phyloP scores from a whole-genome alignment of 768 basidiomycete species.

The Tylopilus cervinicoccineus region DNA sequence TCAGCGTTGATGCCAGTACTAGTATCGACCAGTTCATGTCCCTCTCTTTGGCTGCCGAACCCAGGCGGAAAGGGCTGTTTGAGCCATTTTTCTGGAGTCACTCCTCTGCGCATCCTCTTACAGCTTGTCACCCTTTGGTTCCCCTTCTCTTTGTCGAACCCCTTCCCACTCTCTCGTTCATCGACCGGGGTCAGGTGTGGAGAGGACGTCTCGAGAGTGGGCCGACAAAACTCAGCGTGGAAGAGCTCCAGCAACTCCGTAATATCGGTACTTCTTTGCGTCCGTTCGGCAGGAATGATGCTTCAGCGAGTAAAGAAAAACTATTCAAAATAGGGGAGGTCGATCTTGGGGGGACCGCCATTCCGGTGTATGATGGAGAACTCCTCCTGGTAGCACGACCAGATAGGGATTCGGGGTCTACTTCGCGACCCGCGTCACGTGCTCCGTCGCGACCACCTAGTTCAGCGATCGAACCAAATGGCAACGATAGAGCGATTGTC shows the following conservation, averaged over 20 bases:
- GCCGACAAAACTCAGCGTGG: conserved; percentile 40
- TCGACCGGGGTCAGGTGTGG: conserved; percentile 62
- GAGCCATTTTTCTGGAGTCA: conserved; percentile 75
- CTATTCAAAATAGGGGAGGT: conserved; percentile 37
- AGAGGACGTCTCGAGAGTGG: conserved; percentile 70
- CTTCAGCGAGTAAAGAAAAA: conserved; percentile 21
- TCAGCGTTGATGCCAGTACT: conserved; percentile 1
- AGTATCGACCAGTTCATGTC: conserved; percentile 79
- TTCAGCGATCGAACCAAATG: conserved; percentile 44
- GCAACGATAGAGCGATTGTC: conserved; percentile 39
- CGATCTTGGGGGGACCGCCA: conserved; percentile 61
- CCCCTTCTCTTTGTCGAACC: conserved; percentile 77
- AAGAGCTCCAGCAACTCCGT: conserved; percentile 59
- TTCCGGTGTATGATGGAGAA: conserved; percentile 74
- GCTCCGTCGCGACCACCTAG: conserved; percentile 70
- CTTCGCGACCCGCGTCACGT: conserved; percentile 56
- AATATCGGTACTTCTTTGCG: conserved; percentile 45
- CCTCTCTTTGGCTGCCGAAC: conserved; percentile 70
- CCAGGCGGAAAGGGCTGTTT: conserved; percentile 67
- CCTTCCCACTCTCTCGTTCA: conserved; percentile 59
- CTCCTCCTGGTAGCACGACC: conserved; percentile 63
- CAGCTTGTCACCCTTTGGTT: conserved; percentile 45
- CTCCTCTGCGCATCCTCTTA: conserved; percentile 32
- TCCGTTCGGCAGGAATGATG: conserved; percentile 16
- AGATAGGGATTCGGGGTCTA: conserved; percentile 41